phyloP scores from a whole-genome alignment of 2,329 filamentous ascomycete species.

The Aspergillus aculeatus region DNA sequence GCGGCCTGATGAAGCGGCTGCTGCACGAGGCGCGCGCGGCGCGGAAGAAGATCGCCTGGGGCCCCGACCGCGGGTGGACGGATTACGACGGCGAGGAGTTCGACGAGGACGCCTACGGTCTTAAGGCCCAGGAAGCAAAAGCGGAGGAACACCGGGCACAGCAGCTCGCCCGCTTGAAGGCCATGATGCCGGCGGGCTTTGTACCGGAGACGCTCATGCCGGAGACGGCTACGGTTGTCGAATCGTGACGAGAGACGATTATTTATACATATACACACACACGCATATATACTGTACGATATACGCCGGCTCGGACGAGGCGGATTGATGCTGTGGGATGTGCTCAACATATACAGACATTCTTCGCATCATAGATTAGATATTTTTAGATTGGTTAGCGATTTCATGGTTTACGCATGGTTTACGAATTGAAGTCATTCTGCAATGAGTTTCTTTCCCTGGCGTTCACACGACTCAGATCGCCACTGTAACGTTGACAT shows the following conservation, averaged over 20 bases:
- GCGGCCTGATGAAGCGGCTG: conserved; percentile 53
- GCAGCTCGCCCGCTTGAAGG: neutral
- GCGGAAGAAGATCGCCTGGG: conserved; percentile 40
- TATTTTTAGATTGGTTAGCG: neutral
- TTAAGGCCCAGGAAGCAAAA: conserved; percentile 3
- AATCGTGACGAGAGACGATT: neutral
- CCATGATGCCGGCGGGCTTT: neutral
- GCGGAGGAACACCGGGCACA: neutral
- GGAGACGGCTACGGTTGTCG: neutral
- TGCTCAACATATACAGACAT: neutral
- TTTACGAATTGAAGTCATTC: neutral
- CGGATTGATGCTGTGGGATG: neutral
- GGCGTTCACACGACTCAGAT: neutral
- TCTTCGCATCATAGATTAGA: neutral
- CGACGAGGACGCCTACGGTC: conserved; percentile 12
- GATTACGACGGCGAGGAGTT: conserved; percentile 29
- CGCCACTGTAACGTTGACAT: neutral
- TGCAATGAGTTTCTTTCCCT: neutral
- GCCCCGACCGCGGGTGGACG: conserved; percentile 40
- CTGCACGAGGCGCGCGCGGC: conserved; percentile 34
- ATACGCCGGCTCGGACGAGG: neutral
- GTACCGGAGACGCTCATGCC: neutral
- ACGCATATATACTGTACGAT: neutral
- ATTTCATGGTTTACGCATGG: neutral
- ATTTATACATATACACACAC: neutral